Evolutionary conservation across 1,139 yeast species (phyloP), one percentile per base, ranked within the genome.

Genomic region (Zygoascus sp.): DNA sequence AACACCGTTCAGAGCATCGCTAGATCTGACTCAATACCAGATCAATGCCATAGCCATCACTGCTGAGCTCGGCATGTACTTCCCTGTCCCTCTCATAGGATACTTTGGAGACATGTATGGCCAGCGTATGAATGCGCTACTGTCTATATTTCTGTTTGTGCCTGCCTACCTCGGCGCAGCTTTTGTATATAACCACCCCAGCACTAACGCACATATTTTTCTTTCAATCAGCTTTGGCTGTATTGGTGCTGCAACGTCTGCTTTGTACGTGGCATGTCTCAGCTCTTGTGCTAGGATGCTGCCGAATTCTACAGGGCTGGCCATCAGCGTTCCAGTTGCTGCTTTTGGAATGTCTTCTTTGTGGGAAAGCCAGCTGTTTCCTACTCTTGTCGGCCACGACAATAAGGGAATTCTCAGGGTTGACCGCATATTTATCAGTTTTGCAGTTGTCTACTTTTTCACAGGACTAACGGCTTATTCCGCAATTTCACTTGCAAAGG

Each of bases 301-400:
- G 58, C 95, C 96, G 0, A 70, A 79, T 32, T 74, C 73, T 42
- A 84, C 86, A 51, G 85, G 95, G 2, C 67, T 90, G 51, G 85
- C 96, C 35, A 88, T 92, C 40, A 83, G 95, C 41, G 75, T 86
- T 32, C 97, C 97, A 0, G 90, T 92, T 3, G 79, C 95, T 0
- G 83, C 85, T 53, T 89, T 84, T 64, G 97, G 97, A 1, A 62
- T 88, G 23, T 83, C 95, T 8, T 79, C 95, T 3, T 68, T 85
- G 46, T 65, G 84, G 50, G 78, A 62, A 49, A 58, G 74, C 10
- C 71, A 67, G 53, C 50, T 64, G 23, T 36, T 63, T 58, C 52
- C 62, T 57, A 41, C 42, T 16, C 42, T 78, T 83, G 8, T 53
- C 6, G 55, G 56, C 20, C 44, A 53, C 2, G 56, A 55, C 13